Evolutionary conservation across 2,329 filamentous ascomycete species (phyloP).

Genomic region (Beauveria medogensis): DNA sequence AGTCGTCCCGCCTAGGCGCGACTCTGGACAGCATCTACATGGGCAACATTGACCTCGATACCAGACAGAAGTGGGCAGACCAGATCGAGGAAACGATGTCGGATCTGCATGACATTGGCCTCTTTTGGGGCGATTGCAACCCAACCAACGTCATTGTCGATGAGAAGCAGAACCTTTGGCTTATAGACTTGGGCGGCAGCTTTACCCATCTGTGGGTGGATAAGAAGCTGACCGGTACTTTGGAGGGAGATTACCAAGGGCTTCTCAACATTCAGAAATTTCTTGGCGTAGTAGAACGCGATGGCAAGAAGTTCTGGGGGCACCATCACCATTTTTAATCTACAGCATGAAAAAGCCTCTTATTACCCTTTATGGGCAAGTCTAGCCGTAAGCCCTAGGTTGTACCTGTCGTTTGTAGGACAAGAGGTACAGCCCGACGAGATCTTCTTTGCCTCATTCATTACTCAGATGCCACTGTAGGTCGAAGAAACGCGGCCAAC

Average conservation of each 20-base stretch:
- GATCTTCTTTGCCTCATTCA: not conserved
- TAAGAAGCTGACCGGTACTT: not conserved
- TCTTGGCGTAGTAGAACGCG: not conserved
- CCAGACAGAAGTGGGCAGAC: not conserved
- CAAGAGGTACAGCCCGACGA: too few species aligned
- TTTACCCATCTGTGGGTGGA: not conserved
- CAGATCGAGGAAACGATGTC: not conserved
- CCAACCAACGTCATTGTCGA: not conserved
- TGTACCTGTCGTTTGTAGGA: too few species aligned
- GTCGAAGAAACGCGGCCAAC: not conserved
- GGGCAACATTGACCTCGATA: not conserved
- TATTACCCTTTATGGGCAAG: too few species aligned
- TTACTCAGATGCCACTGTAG: not conserved
- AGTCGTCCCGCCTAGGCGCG: not conserved
- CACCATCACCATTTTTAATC: too few species aligned
- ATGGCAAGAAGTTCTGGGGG: not conserved
- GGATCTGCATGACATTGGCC: not conserved
- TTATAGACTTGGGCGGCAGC: not conserved
- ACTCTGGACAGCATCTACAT: not conserved
- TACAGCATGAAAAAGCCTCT: too few species aligned
- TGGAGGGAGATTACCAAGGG: not conserved
- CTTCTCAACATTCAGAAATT: not conserved
- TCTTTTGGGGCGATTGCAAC: slow-evolving; percentile 1
- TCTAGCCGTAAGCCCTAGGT: too few species aligned
- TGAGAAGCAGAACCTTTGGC: not conserved